Evolutionary conservation across 179 eudicot genomes (phyloP).

Genomic region (Carnegiea gigantea): DNA sequence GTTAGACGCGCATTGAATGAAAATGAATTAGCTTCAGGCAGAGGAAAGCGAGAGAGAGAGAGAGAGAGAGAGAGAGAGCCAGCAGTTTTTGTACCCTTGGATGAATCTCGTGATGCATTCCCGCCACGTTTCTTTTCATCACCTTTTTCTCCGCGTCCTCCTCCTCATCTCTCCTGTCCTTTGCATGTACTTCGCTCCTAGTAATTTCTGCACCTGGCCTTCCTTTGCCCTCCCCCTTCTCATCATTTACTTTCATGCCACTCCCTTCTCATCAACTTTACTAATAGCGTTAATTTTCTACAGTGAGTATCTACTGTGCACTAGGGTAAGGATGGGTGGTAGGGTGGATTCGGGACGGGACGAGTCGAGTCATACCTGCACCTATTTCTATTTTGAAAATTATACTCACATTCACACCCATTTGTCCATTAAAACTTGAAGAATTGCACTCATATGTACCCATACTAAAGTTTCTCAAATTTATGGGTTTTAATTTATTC

Average conservation of each 20-base stretch:
- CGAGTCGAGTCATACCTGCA: too few species aligned
- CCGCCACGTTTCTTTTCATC: conserved; percentile 22
- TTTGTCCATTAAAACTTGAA: too few species aligned
- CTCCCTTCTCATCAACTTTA: neutral
- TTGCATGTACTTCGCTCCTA: conserved; percentile 25
- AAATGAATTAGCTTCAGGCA: neutral
- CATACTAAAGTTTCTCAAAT: too few species aligned
- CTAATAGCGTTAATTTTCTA: too few species aligned
- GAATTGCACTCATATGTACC: too few species aligned
- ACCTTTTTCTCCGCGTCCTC: neutral
- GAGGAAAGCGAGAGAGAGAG: neutral
- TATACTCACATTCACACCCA: too few species aligned
- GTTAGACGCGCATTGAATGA: conserved; percentile 9
- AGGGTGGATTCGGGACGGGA: too few species aligned
- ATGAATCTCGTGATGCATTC: conserved; percentile 23
- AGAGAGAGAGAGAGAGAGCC: neutral
- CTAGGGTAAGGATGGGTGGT: too few species aligned
- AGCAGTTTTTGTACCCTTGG: neutral
- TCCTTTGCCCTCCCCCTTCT: neutral
- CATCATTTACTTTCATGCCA: conserved; percentile 6
- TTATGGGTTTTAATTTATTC: too few species aligned
- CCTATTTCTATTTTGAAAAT: too few species aligned
- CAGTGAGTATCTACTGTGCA: too few species aligned
- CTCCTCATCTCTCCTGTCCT: neutral
- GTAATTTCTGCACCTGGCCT: neutral